A percentile compares a stretch with the other conserved stretches of the same genome.
phyloP scores from a whole-genome alignment of 140 eudicot species.

The Erigeron philadelphicus region DNA sequence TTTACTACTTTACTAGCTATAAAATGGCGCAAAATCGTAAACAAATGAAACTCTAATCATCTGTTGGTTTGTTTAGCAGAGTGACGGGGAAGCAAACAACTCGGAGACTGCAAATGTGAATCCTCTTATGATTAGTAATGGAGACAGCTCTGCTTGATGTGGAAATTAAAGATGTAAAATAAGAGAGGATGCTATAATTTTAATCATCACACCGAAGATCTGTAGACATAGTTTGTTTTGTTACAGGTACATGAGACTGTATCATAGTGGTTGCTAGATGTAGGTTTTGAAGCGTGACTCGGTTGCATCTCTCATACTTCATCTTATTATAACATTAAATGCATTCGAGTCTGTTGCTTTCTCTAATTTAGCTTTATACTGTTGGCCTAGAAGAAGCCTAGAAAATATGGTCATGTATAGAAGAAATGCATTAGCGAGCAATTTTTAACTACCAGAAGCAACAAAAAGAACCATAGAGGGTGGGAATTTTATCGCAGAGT shows the following conservation, averaged over 20 bases:
- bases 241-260: slow-evolving; percentile 25
- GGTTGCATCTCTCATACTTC: slow-evolving; percentile 1
- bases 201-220: not conserved
- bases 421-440: too few relatives aligned
- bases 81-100: slow-evolving; percentile 46
- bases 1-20: not conserved
- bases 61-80: slow-evolving; percentile 29
- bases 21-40: not conserved
- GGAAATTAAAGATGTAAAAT: slow-evolving; percentile 17
- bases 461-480: too few relatives aligned
- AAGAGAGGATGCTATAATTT: not conserved
- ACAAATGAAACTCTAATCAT: not conserved
- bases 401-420: too few relatives aligned
- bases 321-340: slow-evolving; percentile 12
- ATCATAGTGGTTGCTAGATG: slow-evolving; percentile 11
- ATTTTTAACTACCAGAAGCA: too few relatives aligned
- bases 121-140: slow-evolving; percentile 33
- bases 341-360: slow-evolving; percentile 3
- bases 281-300: slow-evolving; percentile 1
- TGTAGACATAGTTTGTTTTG: not conserved
- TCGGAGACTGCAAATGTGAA: slow-evolving; percentile 35
- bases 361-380: not conserved
- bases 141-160: slow-evolving; percentile 28
- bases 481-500: too few relatives aligned
- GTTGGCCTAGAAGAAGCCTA: too few relatives aligned